Conservation (phyloP, 768 basidiomycete species). For the Suillus luteus region DNA sequence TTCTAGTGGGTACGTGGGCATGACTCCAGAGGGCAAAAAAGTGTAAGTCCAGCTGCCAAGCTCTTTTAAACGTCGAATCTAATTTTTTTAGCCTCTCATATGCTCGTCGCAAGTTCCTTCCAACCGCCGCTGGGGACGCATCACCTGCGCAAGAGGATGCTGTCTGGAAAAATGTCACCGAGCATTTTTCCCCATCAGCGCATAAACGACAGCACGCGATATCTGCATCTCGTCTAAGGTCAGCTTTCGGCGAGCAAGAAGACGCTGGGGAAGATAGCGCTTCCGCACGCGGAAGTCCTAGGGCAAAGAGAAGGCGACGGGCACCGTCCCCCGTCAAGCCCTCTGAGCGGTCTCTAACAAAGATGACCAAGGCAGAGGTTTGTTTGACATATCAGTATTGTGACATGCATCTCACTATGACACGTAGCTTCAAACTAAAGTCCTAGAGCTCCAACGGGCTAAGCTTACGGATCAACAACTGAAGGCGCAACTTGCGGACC, state of each 20-base stretch:
- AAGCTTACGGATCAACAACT: conserved; percentile 24
- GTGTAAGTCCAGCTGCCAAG: conserved; percentile 35
- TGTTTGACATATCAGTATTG: conserved; percentile 3
- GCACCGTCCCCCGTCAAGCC: conserved; percentile 13
- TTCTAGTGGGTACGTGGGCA: conserved; percentile 38
- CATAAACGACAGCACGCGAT: conserved; percentile 13
- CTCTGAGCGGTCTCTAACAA: conserved; percentile 30
- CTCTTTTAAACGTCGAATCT: conserved; percentile 6
- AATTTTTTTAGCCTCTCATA: conserved; percentile 30
- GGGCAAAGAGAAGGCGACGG: conserved; percentile 16
- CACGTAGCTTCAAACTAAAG: conserved; percentile 2
- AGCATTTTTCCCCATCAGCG: conserved; percentile 25
- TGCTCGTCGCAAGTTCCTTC: conserved; percentile 36
- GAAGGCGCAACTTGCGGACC: conserved; percentile 28
- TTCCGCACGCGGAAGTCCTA: conserved; percentile 14
- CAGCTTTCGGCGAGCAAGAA: not conserved
- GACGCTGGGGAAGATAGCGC: conserved; percentile 15
- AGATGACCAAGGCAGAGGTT: conserved; percentile 47
- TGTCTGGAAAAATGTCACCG: conserved; percentile 42
- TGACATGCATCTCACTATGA: not conserved
- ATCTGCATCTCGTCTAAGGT: conserved; percentile 11
- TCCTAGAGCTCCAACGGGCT: conserved; percentile 2
- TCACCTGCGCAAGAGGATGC: conserved; percentile 37
- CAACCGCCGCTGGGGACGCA: conserved; percentile 25
- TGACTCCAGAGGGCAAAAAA: conserved; percentile 49